phyloP scores from a whole-genome alignment of 495 filamentous ascomycete genomes.

The Achaetomiella virescens region DNA sequence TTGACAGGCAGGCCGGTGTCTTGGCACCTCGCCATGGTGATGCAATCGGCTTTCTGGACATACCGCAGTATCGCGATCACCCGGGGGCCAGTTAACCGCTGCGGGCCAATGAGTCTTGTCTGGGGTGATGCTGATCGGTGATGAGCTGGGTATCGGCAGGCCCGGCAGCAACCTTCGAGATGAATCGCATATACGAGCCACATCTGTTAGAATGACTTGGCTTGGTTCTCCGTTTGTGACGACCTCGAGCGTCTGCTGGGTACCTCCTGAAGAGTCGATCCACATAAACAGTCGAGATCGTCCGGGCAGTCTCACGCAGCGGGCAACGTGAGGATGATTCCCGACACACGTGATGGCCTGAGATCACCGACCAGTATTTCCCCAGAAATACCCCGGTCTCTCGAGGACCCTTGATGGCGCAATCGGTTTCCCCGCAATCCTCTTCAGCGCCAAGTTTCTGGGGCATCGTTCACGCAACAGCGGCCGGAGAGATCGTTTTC shows the following conservation, averaged over 20 bases:
- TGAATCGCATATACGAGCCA: slow-evolving; percentile 4
- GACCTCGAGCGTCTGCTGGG: background rate
- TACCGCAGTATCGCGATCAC: slow-evolving; percentile 15
- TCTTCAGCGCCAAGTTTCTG: background rate
- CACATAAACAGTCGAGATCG: too few relatives aligned
- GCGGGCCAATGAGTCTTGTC: background rate
- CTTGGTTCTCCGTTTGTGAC: background rate
- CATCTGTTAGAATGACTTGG: background rate
- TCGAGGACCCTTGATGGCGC: slow-evolving; percentile 6
- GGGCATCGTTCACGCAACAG: background rate
- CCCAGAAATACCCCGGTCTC: slow-evolving; percentile 5
- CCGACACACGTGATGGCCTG: background rate
- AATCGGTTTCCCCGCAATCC: slow-evolving; percentile 6
- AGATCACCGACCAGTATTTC: background rate
- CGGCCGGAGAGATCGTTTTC: background rate
- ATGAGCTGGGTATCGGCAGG: background rate
- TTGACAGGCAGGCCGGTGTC: slow-evolving; percentile 1
- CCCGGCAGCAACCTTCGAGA: background rate
- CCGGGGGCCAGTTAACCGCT: background rate
- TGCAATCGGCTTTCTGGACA: slow-evolving; percentile 15
- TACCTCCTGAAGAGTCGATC: background rate
- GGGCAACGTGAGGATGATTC: background rate
- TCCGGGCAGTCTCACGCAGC: too few relatives aligned
- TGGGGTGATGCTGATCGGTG: background rate
- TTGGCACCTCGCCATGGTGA: slow-evolving; percentile 6